Evolutionary conservation across 352 stramenopile genomes (phyloP), one percentile per base, ranked within the genome.

Genomic region (Blastocystis sp.): DNA sequence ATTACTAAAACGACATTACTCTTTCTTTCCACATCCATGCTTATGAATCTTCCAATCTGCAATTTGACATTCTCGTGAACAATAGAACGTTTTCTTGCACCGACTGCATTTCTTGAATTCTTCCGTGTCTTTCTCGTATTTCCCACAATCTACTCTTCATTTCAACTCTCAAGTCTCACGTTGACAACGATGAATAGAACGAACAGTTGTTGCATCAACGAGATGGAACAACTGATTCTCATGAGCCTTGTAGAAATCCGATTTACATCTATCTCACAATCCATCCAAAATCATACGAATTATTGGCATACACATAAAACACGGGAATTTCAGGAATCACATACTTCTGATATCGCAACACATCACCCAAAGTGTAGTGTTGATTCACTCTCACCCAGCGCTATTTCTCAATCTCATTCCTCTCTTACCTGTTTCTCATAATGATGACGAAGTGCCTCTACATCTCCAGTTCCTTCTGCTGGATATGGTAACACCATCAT

Each of bases 31-130:
- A n/a, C 74, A 85, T 0, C 21, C 29, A 24, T 85, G 56, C 59
- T 85, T 85, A 52, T 85, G 74, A 46, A 73, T 43, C 74, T 85
- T 85, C 74, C 74, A 85, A 54, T 85, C 74, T 5, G 56, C 59
- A 52, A 85, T 73, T 37, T 85, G 74, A 42, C 74, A 85, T 35
- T 85, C 49, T 43, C 46, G 7, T 5, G 56, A 73, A 32, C 74
- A 85, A 35, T 85, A 85, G 59, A 35, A 85, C 3, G 59, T 73
- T 12, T 46, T 67, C 56, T 73, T 67, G 59, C 74, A 85, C 12
- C 59, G 56, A 85, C 56, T 73, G 39, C 74, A 85, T 21, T 85
- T 85, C 74, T 85, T 85, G 42, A 73, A 85, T 29, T 73, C 56
- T 43, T 85, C 56, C 19, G 56, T 73, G 58, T 85, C 59, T 32